phyloP scores from a whole-genome alignment of 345 rosid genomes.

The Pelargonium nanum region DNA sequence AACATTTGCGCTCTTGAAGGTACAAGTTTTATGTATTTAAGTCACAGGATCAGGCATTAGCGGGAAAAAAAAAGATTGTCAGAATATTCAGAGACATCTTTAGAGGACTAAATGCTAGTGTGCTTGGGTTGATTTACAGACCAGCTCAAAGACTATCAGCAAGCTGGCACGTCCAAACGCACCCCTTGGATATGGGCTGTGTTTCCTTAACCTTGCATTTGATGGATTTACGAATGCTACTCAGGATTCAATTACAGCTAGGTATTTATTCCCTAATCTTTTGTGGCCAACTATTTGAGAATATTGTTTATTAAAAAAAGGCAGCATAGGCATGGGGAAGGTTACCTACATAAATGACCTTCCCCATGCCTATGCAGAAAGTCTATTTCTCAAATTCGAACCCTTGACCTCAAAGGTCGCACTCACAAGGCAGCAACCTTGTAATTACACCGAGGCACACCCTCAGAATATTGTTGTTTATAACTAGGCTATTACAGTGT shows the following conservation, averaged over 20 bases:
- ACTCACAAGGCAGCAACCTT: too few species aligned
- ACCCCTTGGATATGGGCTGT: conserved; percentile 87
- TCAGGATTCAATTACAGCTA: conserved; percentile 76
- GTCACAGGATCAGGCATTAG: neutral
- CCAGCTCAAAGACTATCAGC: conserved; percentile 86
- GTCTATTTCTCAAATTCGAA: too few species aligned
- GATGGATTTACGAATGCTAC: conserved; percentile 99
- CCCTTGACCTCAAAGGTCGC: too few species aligned
- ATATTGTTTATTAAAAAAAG: too few species aligned
- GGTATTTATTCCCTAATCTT: conserved; percentile 27
- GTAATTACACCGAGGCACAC: too few species aligned
- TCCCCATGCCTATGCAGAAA: too few species aligned
- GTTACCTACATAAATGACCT: too few species aligned
- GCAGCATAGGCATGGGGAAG: too few species aligned
- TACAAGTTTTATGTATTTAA: conserved; percentile 9
- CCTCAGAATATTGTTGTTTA: too few species aligned
- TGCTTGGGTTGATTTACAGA: conserved; percentile 32
- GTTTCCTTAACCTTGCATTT: conserved; percentile 86
- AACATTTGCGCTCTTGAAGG: conserved; percentile 77
- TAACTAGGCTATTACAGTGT: neutral
- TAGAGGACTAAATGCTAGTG: neutral
- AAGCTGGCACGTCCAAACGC: conserved; percentile 95
- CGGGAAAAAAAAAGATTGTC: conserved; percentile 3
- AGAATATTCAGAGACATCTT: neutral
- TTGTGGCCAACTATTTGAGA: neutral